Evolutionary conservation across 768 basidiomycete species (phyloP), one percentile per base, ranked within the genome.

Genomic region (Asterophora lycoperdoides): DNA sequence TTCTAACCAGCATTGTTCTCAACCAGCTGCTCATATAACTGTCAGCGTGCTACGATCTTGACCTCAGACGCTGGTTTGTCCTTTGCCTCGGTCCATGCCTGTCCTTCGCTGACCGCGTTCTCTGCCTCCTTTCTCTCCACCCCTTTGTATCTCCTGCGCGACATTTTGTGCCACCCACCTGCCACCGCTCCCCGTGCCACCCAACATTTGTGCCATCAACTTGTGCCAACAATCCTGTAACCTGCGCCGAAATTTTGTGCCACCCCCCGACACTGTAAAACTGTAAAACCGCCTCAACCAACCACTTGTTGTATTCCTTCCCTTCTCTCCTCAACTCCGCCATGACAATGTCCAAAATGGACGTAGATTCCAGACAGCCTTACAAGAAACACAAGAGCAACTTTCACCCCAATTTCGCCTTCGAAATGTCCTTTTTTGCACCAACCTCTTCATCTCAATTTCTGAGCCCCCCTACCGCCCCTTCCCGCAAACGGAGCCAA

Each of bases 351-450:
- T 64, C 63, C 53, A 66, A 68, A 62, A 66, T 77, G 65, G 63
- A 71, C 50, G 52, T 70, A 71, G 71, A 74, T 47, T 66, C 64
- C 56, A 63, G 64, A 47, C 63, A 64, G 46, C 69, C 65, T 29
- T 63, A 54, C 70, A 79, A 73, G 70, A 78, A 65, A 68, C 72
- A 65, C 60, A 76, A 72, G 65, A 68, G 67, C 64, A 60, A 66
- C 53, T 58, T 59, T 50, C 57, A 64, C 53, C 53, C 63, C 51
- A 49, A 60, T 48, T 60, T 63, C 44, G 6, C 47, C 44, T 51
- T 57, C 37, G 66, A 74, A 47, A 86, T 85, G 84, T 66, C 81
- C 51, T 73, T 79, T 61, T 80, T 80, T 60, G 65, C 69, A 10
- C 71, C 64, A 57, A 65, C 65, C n/a, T 61, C 68, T 15, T 55